phyloP scores from a whole-genome alignment of 169 alveolate species.

The Cytauxzoon felis region DNA sequence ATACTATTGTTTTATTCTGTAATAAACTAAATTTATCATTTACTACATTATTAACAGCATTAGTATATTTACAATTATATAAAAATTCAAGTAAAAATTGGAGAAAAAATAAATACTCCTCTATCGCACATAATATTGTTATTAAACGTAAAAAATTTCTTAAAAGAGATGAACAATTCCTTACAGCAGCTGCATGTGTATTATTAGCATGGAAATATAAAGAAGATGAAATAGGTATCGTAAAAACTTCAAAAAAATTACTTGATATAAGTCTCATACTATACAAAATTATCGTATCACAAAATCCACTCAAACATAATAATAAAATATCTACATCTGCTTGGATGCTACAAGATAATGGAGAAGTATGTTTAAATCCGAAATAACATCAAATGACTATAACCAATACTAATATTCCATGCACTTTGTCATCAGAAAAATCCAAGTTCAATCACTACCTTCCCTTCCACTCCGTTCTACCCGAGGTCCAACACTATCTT shows the following conservation, averaged over 20 bases:
- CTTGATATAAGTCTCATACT: slow-evolving; percentile 33
- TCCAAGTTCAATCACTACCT: no score
- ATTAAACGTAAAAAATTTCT: neutral
- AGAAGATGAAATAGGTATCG: slow-evolving; percentile 41
- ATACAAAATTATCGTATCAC: slow-evolving; percentile 49
- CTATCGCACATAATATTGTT: neutral
- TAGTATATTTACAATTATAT: slow-evolving; percentile 54
- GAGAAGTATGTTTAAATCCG: slow-evolving; percentile 28
- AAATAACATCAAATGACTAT: no score
- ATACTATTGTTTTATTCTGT: slow-evolving; percentile 37
- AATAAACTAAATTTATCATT: slow-evolving; percentile 15
- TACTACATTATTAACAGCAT: slow-evolving; percentile 38
- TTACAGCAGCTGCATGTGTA: slow-evolving; percentile 53
- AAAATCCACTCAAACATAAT: neutral
- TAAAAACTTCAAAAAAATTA: slow-evolving; percentile 32
- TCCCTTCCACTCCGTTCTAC: no score
- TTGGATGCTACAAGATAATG: slow-evolving; percentile 61
- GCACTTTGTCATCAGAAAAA: no score
- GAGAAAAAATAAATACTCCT: neutral
- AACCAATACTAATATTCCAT: no score
- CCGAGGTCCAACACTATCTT: no score
- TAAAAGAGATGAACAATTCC: slow-evolving; percentile 40
- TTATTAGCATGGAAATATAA: slow-evolving; percentile 63
- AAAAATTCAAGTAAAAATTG: slow-evolving; percentile 49
- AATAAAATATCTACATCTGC: slow-evolving; percentile 33